phyloP scores from a whole-genome alignment of 1,284 basidiomycete genomes.

The Singerocomus inundabilis region DNA sequence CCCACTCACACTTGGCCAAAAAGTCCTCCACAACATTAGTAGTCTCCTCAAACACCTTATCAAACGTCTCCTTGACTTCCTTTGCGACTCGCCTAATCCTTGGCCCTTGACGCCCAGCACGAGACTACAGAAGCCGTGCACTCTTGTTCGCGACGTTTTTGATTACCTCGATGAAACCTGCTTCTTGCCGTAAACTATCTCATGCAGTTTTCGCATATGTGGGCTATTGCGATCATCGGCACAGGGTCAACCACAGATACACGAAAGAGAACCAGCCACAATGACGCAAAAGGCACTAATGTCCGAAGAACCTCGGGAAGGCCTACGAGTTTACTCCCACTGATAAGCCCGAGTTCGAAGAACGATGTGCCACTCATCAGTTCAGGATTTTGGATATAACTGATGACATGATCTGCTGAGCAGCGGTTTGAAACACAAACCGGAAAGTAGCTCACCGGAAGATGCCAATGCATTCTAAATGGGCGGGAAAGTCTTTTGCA shows the following conservation, averaged over 20 bases:
- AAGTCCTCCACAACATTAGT: slow-evolving; percentile 91
- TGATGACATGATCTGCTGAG: slow-evolving; percentile 10
- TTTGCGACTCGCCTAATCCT: slow-evolving; percentile 79
- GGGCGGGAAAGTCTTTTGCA: slow-evolving; percentile 88
- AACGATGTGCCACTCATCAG: slow-evolving; percentile 94
- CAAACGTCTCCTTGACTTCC: slow-evolving; percentile 91
- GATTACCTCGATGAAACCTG: slow-evolving; percentile 95
- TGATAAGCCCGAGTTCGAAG: slow-evolving; percentile 90
- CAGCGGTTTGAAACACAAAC: neutral
- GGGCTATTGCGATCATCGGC: slow-evolving; percentile 54
- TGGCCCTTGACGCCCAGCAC: slow-evolving; percentile 67
- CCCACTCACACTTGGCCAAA: slow-evolving; percentile 75
- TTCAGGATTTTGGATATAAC: slow-evolving; percentile 85
- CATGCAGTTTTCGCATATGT: slow-evolving; percentile 96
- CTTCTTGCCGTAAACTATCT: slow-evolving; percentile 88
- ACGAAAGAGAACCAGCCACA: slow-evolving; percentile 5
- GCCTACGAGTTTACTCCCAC: slow-evolving; percentile 85
- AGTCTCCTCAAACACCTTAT: slow-evolving; percentile 93
- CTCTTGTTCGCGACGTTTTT: slow-evolving; percentile 87
- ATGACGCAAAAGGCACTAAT: slow-evolving; percentile 93
- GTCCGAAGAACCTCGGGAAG: slow-evolving; percentile 78
- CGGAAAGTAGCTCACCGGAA: slow-evolving; percentile 59
- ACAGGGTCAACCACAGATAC: neutral
- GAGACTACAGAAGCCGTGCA: slow-evolving; percentile 65
- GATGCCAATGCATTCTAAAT: slow-evolving; percentile 95